Base-by-base conservation (phyloP, 2,329 filamentous ascomycete genomes). In the Botrytis deweyae region DNA sequence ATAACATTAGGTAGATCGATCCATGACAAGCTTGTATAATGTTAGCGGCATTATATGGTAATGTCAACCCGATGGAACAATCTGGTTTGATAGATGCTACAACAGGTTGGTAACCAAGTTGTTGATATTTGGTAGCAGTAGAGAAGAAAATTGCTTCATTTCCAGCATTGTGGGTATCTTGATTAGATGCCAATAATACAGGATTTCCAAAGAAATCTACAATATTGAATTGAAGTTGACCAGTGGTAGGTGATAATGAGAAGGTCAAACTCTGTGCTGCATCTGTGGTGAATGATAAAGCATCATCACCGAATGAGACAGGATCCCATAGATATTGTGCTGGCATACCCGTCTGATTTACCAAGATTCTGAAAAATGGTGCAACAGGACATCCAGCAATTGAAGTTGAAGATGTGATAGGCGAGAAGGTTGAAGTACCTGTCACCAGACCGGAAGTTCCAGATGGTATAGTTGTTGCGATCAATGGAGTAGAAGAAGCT, bases 101-200 rank as follows among this genome's bases (percentile, higher is more conserved):
- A 44, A 76, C 73, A 12, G 75, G 74, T 62, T 72, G 55, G 33
- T 73, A 71, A n/a, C 73, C 73, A 36, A 73, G 61, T 20, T n/a
- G 7, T 36, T 52, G 44, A 58, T 70, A 74, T 64, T 58, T 66
- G 5, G 42, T 46, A 25, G 64, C 42, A 12, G 75, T 76, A n/a
- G 75, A 59, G 72, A 76, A 76, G 49, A 67, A 76, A 6, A 76
- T 59, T 10, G 73, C 71, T 61, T 76, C 75, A 64, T 76, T 76
- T 7, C 75, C 75, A 14, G 74, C 49, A 40, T 73, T 74, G n/a
- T 76, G 67, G 10, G 40, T 7, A 72, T 76, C 74, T 59, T 76
- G 75, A 25, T 76, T 72, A 46, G 75, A 76, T 49, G 75, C 67
- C 33, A 76, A 63, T 1, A 76, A 10, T 1, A 76, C 71, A 59